Percentiles rank a stretch among this genome's conserved stretches.
Evolutionary conservation across 2,329 filamentous ascomycete species (phyloP).

Genomic region (Boeremia exigua): DNA sequence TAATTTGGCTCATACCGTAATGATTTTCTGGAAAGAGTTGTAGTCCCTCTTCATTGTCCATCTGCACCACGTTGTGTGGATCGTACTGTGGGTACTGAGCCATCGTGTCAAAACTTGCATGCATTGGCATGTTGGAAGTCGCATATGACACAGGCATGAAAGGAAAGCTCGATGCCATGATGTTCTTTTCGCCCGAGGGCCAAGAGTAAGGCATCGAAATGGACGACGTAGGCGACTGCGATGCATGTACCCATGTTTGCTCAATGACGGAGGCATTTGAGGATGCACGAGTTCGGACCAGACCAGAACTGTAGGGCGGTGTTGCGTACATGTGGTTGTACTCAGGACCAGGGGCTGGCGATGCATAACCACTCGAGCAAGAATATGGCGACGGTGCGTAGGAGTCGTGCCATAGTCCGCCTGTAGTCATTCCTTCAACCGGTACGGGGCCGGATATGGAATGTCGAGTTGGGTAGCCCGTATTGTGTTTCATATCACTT

Average conservation of each 20-base stretch:
- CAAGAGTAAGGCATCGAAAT: constrained; percentile 44
- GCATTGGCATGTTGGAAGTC: constrained; percentile 30
- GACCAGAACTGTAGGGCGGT: constrained; percentile 31
- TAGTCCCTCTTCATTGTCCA: constrained; percentile 45
- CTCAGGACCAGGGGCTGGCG: constrained; percentile 32
- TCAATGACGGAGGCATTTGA: constrained; percentile 47
- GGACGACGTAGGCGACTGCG: constrained; percentile 44
- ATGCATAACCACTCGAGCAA: constrained; percentile 43
- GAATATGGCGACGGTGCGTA: constrained; percentile 42
- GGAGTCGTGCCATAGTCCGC: constrained; percentile 34
- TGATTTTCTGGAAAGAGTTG: constrained; percentile 45
- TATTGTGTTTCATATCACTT: constrained; percentile 30
- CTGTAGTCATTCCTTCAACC: constrained; percentile 26
- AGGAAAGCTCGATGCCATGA: constrained; percentile 29
- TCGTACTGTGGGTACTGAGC: constrained; percentile 35
- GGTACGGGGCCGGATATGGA: constrained; percentile 25
- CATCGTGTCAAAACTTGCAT: constrained; percentile 29
- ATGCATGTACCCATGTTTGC: constrained; percentile 36
- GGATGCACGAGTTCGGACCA: constrained; percentile 43
- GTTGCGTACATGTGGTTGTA: constrained; percentile 40
- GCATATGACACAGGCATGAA: constrained; percentile 36
- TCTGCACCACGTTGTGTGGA: constrained; percentile 42
- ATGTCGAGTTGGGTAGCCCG: constrained; percentile 12
- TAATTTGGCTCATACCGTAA: constrained; percentile 47
- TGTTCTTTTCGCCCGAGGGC: constrained; percentile 38